Percentiles rank a stretch among this genome's conserved stretches.
phyloP scores from a whole-genome alignment of 1,139 yeast genomes.

The Taphrina betulina region DNA sequence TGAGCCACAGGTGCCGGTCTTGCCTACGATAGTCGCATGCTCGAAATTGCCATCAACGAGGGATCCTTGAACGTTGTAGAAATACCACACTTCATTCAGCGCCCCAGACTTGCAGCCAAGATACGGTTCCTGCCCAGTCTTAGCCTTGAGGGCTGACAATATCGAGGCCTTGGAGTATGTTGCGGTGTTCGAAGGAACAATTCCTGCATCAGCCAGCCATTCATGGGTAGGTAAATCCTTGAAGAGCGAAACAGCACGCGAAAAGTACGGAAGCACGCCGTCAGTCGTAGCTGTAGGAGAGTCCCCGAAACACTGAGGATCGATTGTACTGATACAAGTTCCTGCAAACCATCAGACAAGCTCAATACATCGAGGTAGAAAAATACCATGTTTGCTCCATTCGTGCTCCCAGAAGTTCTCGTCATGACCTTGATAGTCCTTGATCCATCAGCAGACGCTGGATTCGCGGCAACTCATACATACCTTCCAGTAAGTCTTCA shows the following conservation, averaged over 20 bases:
- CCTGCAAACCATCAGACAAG: constrained; percentile 47
- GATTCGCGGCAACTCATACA: constrained; percentile 46
- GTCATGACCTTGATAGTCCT: constrained; percentile 61
- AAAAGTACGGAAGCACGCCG: constrained; percentile 77
- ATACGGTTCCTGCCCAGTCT: constrained; percentile 60
- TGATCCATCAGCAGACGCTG: not conserved
- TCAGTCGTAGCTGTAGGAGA: constrained; percentile 47
- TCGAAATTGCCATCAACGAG: constrained; percentile 62
- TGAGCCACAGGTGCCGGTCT: constrained; percentile 62
- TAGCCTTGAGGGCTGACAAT: constrained; percentile 59
- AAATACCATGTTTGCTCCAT: constrained; percentile 93
- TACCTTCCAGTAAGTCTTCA: constrained; percentile 75
- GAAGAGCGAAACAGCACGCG: constrained; percentile 63
- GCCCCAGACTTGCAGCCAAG: constrained; percentile 73
- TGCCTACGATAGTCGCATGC: constrained; percentile 60
- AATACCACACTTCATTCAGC: constrained; percentile 87
- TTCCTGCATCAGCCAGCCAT: constrained; percentile 66
- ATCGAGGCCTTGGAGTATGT: constrained; percentile 69
- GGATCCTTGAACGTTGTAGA: constrained; percentile 66
- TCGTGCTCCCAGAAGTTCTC: constrained; percentile 87
- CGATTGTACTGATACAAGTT: constrained; percentile 70
- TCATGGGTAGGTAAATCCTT: constrained; percentile 67
- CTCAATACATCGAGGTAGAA: no score
- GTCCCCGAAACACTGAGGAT: constrained; percentile 63
- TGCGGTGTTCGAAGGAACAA: constrained; percentile 59